Conservation (phyloP, 495 filamentous ascomycete species). For the Hypoxylon fuscum region DNA sequence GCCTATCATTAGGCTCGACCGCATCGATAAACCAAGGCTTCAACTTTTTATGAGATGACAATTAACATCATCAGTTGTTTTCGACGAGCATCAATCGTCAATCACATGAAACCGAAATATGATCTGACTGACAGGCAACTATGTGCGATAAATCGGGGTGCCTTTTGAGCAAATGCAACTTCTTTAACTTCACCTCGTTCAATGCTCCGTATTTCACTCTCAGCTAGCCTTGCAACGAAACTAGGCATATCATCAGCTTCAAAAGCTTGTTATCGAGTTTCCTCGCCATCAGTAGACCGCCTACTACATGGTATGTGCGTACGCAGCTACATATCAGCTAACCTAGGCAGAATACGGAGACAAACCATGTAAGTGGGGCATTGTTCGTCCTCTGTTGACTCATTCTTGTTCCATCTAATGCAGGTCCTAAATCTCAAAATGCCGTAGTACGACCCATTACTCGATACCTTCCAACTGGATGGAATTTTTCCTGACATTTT, state of each 20-base stretch:
- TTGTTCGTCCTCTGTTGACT: slow-evolving; percentile 33
- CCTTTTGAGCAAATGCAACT: too few relatives aligned
- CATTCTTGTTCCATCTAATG: slow-evolving; percentile 37
- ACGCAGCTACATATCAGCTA: slow-evolving; percentile 4
- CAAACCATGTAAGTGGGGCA: slow-evolving; percentile 20
- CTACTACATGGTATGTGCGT: neutral
- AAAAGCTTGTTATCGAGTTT: too few relatives aligned
- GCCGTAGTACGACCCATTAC: slow-evolving; percentile 9
- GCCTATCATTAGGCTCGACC: slow-evolving; percentile 19
- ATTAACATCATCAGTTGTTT: neutral
- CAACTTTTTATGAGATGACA: slow-evolving; percentile 10
- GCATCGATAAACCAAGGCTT: slow-evolving; percentile 10
- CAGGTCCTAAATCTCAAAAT: slow-evolving; percentile 32
- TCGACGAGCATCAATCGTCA: slow-evolving; percentile 2
- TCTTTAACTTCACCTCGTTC: too few relatives aligned
- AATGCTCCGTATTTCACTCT: too few relatives aligned
- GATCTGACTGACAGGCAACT: too few relatives aligned
- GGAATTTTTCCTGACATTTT: slow-evolving; percentile 3
- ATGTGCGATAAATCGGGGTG: too few relatives aligned
- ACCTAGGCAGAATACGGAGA: neutral
- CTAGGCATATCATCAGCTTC: neutral
- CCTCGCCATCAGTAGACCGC: too few relatives aligned
- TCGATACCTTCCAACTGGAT: slow-evolving; percentile 11
- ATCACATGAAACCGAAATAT: too few relatives aligned
- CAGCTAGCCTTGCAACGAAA: too few relatives aligned